Base-by-base conservation (phyloP, 2,329 filamentous ascomycete genomes). In the Graphiopsis chlorocephala region DNA sequence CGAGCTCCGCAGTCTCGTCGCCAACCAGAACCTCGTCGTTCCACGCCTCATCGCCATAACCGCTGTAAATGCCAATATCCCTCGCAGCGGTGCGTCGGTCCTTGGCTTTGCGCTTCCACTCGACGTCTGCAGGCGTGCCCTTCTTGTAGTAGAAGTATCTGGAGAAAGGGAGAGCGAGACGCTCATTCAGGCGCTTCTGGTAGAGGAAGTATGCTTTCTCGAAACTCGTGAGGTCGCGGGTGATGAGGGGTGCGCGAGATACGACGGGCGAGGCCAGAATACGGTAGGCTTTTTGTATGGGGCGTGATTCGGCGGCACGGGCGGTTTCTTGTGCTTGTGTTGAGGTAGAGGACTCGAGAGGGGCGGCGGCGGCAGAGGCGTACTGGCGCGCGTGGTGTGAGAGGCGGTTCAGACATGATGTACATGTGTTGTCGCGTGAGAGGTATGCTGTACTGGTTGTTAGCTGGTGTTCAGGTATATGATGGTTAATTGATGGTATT, bases 161-260 rank as follows among this genome's bases (percentile, higher is more conserved):
- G 64, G 90, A 90, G 78, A 98, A 99, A 1, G 93, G 91, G 4
- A 95, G 85, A 23, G 89, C 88, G 61, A 97, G 85, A 50, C 95
- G 91, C 83, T 99, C 95, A 78, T 98, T 97, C 66, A 99, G 85
- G 15, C 95, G 92, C 73, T 94, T 94, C 81, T 99, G 95, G 82
- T 99, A 99, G 77, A 99, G 93, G 83, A 90, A 97, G 81, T 90
- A 98, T 68, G 94, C 85, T 75, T 92, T 90, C 79, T 99, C 95
- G 79, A 99, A 98, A 14, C 91, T 84, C 35, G 90, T 91, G 62
- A 94, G 88, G 67, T 90, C 84, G 70, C 91, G 90, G 28, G 95
- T 98, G 73, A 99, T 84, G 65, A 96, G 83, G 7, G 95, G 95
- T 56, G 95, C 87, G 29, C 95, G 92, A 53, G 93, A 95, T 68